Conservation (phyloP, 805 yeast genomes). For the Candida odintsovae region DNA sequence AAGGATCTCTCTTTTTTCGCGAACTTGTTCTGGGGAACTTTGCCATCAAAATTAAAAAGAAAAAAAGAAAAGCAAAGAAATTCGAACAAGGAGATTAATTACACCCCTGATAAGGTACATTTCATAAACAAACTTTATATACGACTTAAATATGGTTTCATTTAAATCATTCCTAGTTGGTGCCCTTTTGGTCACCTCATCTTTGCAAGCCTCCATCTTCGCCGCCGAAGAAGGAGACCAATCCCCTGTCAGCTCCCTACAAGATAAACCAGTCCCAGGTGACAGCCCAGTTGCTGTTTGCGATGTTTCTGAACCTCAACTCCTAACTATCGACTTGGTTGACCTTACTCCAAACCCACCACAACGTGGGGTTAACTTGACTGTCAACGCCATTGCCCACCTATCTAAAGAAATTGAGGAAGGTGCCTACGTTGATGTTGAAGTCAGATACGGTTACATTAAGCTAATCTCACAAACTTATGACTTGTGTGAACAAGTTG, state of each 20-base stretch:
- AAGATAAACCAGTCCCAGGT: slow-evolving; percentile 75
- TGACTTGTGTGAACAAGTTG: slow-evolving; percentile 85
- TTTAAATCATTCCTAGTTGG: slow-evolving; percentile 1
- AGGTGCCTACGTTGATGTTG: slow-evolving; percentile 93
- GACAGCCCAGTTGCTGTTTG: slow-evolving; percentile 80
- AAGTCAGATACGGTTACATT: slow-evolving; percentile 89
- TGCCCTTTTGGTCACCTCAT: neutral
- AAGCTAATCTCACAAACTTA: slow-evolving; percentile 83
- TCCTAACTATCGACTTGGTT: slow-evolving; percentile 56
- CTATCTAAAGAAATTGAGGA: slow-evolving; percentile 53
- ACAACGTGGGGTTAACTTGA: slow-evolving; percentile 72
- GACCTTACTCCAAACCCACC: slow-evolving; percentile 85
- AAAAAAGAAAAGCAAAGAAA: neutral
- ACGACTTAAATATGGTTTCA: slow-evolving; percentile 4
- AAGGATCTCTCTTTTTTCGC: neutral
- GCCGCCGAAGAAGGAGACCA: slow-evolving; percentile 14
- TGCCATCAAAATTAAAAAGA: neutral
- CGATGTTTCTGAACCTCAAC: slow-evolving; percentile 57
- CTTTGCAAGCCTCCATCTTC: slow-evolving; percentile 14
- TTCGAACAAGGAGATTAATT: neutral
- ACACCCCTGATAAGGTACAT: neutral
- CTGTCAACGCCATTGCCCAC: slow-evolving; percentile 69
- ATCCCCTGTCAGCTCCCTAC: slow-evolving; percentile 22
- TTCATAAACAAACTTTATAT: neutral
- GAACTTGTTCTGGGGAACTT: neutral